phyloP scores from a whole-genome alignment of 148 eudicot genomes.

The Mesembryanthemum crystallinum region DNA sequence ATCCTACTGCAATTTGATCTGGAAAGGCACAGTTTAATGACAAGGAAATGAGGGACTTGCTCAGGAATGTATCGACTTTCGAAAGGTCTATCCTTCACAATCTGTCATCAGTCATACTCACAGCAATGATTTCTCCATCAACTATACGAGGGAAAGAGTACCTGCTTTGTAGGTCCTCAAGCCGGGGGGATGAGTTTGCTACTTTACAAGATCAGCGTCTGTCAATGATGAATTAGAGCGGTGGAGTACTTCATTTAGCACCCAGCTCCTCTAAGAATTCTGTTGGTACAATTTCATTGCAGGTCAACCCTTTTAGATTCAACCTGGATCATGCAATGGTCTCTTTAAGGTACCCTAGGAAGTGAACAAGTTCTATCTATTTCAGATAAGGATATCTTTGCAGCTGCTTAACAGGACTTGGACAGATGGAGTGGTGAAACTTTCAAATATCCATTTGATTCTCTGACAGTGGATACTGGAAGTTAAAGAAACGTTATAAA shows the following conservation, averaged over 20 bases:
- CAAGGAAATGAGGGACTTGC: conserved; percentile 26
- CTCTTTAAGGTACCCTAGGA: conserved; percentile 19
- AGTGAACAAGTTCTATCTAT: conserved; percentile 15
- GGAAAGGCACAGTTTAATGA: conserved; percentile 22
- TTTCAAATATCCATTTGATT: no score
- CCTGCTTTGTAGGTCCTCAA: conserved; percentile 21
- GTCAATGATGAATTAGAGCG: conserved; percentile 25
- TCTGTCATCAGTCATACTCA: conserved; percentile 27
- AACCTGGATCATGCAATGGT: conserved; percentile 26
- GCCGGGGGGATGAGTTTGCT: conserved; percentile 19
- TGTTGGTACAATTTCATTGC: conserved; percentile 7
- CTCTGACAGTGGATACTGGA: no score
- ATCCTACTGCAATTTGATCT: conserved; percentile 10
- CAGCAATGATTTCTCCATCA: no score
- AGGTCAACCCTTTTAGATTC: conserved; percentile 24
- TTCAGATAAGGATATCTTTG: conserved; percentile 21
- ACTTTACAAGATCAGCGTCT: conserved; percentile 28
- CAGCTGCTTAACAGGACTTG: conserved; percentile 19
- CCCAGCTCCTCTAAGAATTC: conserved; percentile 20
- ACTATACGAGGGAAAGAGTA: no score
- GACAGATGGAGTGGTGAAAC: conserved; percentile 21
- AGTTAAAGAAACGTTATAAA: no score
- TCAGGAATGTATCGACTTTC: conserved; percentile 17
- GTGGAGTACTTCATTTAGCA: conserved; percentile 22
- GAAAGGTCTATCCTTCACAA: conserved; percentile 18